Conservation (phyloP, 176 grass and related monocot genomes). For the Eremochloa ophiuroides region DNA sequence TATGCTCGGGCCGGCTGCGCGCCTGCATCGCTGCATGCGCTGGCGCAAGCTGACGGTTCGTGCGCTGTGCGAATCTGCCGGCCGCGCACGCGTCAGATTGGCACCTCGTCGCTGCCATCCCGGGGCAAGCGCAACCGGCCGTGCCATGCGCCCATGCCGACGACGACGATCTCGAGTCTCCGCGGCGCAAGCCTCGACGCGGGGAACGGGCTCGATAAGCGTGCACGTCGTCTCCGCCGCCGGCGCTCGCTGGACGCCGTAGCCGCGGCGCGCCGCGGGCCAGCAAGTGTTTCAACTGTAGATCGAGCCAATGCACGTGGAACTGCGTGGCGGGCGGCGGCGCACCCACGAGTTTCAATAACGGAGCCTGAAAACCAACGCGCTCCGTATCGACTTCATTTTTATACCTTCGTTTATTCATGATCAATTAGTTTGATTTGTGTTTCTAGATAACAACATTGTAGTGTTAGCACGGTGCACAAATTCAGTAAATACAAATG, state of each 20-base stretch:
- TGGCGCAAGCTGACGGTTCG: background rate
- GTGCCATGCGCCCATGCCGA: background rate
- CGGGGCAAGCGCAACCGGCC: background rate
- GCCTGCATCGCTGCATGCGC: background rate
- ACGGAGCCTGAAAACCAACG: no score
- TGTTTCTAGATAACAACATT: no score
- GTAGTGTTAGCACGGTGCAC: no score
- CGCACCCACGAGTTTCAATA: no score
- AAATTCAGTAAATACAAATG: no score
- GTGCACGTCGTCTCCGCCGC: background rate
- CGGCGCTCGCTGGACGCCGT: background rate
- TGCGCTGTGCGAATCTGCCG: background rate
- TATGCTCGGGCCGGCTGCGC: constrained; percentile 22
- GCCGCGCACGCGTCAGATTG: background rate
- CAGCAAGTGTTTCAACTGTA: background rate
- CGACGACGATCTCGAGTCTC: no score
- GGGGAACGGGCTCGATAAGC: background rate
- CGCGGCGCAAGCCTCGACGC: background rate
- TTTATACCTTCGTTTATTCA: no score
- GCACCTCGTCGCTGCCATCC: background rate
- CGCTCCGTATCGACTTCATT: no score
- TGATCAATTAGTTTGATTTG: no score
- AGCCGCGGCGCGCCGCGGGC: background rate
- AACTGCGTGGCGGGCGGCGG: no score
- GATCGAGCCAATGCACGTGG: no score